Base-by-base conservation (phyloP, 1,284 basidiomycete species). In the Cryptococcus sp. region DNA sequence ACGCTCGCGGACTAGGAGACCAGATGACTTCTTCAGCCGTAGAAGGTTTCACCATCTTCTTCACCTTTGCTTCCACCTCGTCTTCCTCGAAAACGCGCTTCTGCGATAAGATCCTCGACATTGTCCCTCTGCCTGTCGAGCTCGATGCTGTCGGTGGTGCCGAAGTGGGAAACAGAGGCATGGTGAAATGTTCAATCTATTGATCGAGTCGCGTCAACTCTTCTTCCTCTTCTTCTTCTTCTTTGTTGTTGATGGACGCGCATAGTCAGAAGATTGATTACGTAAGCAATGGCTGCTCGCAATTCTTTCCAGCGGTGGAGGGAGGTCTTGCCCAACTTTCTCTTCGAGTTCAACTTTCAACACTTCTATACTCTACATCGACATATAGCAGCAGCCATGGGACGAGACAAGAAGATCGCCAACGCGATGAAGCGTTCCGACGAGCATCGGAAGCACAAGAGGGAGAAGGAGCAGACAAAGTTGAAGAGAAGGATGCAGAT, bases 351-450 rank as follows among this genome's bases (percentile, higher is more conserved):
- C n/a, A n/a, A n/a, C n/a, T n/a, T n/a, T n/a, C n/a, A n/a, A n/a
- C n/a, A n/a, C n/a, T n/a, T n/a, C n/a, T n/a, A n/a, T n/a, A 31
- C 28, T 31, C 28, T 31, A 7, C 7, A 31, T 7, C 28, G 28
- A 31, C 28, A 31, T n/a, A n/a, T n/a, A n/a, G n/a, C n/a, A n/a
- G 2, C 22, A 51, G 62, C 12, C 25, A 72, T 74, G 72, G 63
- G 57, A 25, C 63, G 60, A 43, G 71, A 71, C 40, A 59, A 66
- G 45, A 70, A 71, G 43, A 88, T 92, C 56, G 84, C 82, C 62
- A 93, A 93, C 74, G 91, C 90, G 60, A 73, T 84, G 51, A 92
- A 91, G 73, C 78, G 90, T 52, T 83, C 88, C 58, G 83, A 90
- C 54, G 71, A 87, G 23, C 75, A 81, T 12, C 73, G 79, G 25